Conservation (phyloP, 495 filamentous ascomycete species). For the Beverwykella pulmonaria region DNA sequence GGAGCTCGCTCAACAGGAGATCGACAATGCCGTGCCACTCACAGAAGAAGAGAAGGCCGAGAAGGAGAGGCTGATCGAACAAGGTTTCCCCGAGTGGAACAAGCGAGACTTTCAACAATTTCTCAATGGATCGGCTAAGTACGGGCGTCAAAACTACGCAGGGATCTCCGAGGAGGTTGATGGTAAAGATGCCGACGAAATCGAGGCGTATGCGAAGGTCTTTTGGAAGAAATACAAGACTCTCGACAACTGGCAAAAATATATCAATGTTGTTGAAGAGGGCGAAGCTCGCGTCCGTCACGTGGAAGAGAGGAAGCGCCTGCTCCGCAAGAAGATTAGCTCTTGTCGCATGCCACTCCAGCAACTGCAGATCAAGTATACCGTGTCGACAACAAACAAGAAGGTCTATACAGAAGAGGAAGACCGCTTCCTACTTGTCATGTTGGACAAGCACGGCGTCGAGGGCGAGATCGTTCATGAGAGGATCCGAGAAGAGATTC, state of each 20-base stretch:
- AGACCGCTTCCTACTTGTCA: slow-evolving; percentile 92
- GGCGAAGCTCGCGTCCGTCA: slow-evolving; percentile 88
- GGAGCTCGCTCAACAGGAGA: slow-evolving; percentile 83
- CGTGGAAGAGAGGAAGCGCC: slow-evolving; percentile 87
- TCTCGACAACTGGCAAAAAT: slow-evolving; percentile 84
- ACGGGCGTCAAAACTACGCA: slow-evolving; percentile 80
- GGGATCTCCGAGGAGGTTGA: slow-evolving; percentile 89
- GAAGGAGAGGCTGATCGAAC: slow-evolving; percentile 74
- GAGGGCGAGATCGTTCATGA: slow-evolving; percentile 48
- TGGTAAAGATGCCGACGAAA: slow-evolving; percentile 80
- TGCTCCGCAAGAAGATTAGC: slow-evolving; percentile 91
- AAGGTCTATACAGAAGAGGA: slow-evolving; percentile 99
- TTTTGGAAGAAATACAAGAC: slow-evolving; percentile 94
- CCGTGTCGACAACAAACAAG: slow-evolving; percentile 98
- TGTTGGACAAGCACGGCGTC: slow-evolving; percentile 86
- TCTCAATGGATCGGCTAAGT: slow-evolving; percentile 89
- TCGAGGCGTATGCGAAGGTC: slow-evolving; percentile 85
- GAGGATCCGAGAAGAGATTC: slow-evolving; percentile 60
- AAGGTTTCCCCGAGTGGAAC: slow-evolving; percentile 94
- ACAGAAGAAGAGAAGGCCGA: slow-evolving; percentile 87
- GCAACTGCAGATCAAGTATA: slow-evolving; percentile 98
- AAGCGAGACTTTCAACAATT: slow-evolving; percentile 98
- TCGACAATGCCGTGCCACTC: slow-evolving; percentile 85
- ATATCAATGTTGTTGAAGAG: slow-evolving; percentile 81
- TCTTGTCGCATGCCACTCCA: slow-evolving; percentile 96